Evolutionary conservation across 306 rosid genomes (phyloP).

Genomic region (Cicer chorassanicum): DNA sequence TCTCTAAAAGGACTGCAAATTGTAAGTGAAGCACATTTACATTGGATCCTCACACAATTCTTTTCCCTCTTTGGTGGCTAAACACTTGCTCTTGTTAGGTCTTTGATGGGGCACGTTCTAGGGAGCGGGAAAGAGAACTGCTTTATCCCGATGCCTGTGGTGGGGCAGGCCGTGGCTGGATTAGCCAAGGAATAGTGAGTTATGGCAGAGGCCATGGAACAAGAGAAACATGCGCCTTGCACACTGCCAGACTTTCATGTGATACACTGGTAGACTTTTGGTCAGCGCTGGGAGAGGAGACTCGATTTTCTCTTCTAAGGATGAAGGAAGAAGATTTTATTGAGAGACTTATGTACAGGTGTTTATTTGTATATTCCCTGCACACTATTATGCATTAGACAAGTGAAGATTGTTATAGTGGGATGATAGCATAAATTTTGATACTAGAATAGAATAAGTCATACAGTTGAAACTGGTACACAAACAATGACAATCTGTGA

Average conservation of each 20-base stretch:
- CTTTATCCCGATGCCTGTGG: conserved; percentile 99
- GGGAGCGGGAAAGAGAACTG: conserved; percentile 96
- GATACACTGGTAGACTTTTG: conserved; percentile 97
- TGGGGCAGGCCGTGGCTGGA: conserved; percentile 99
- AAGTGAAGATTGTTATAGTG: conserved; percentile 40
- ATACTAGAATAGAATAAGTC: conserved; percentile 35
- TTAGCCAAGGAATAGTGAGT: conserved; percentile 89
- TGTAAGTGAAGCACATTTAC: conserved; percentile 57
- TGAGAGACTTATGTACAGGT: conserved; percentile 99
- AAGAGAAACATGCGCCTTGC: conserved; percentile 97
- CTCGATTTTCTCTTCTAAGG: conserved; percentile 89
- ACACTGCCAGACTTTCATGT: conserved; percentile 97
- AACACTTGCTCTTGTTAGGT: conserved; percentile 64
- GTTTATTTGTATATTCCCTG: conserved; percentile 47
- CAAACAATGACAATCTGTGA: conserved; percentile 34
- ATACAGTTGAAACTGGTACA: conserved; percentile 41
- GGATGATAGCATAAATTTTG: conserved; percentile 36
- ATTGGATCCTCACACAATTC: conserved; percentile 16
- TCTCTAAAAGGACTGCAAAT: conserved; percentile 83
- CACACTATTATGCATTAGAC: conserved; percentile 46
- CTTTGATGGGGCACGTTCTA: conserved; percentile 91
- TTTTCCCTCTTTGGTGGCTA: conserved; percentile 40
- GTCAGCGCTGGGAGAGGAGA: conserved; percentile 99
- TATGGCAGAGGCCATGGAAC: conserved; percentile 97
- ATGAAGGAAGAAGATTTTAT: conserved; percentile 99